Base-by-base conservation (phyloP, 257 asterid genomes). In the Cordia subcordata region DNA sequence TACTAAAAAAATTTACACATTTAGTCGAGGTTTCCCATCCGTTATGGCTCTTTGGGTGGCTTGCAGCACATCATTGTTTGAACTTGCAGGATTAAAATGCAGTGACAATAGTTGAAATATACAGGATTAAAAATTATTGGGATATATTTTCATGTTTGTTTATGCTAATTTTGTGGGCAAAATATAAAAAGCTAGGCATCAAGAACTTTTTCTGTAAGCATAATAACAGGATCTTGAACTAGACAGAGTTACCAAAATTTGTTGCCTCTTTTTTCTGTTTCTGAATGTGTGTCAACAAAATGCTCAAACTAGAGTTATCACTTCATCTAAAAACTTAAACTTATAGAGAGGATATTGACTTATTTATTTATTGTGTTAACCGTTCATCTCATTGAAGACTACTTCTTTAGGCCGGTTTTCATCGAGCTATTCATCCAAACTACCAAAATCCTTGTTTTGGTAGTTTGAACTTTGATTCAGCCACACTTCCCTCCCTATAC, bases 1-100 rank as follows among this genome's bases (percentile, higher is more conserved):
- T 61, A 54, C 9, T 15, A 33, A 57, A 50, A 62, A 45, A 64
- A 56, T 69, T 35, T 35, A 50, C 63, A 90, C 98, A 95, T 88
- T 88, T 64, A 91, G 32, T 58, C 94, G 81, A 72, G 90, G 82
- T 84, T 88, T 91, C 58, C 98, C 98, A 68, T 79, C 84, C 63
- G 71, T 72, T 69, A 91, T 32, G 49, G 98, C 96, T 68, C 86
- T 79, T 70, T 81, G 74, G 39, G 96, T 84, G 65, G 96, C 94
- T 72, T 74, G 90, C 74, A 85, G 72, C 70, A 88, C 95, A 74
- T 88, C 98, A 39, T 81, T 79, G 57, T 91, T 27, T 27, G 35
- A 27, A n/a, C n/a, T n/a, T n/a, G 35, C 4, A 27, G 6, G 35
- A 27, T 14, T 15, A 23, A 46, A 21, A 49, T n/a, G 20, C 1